Evolutionary conservation across 1,284 basidiomycete species (phyloP), one percentile per base, ranked within the genome.

Genomic region (Tetrapyrgos nigripes): DNA sequence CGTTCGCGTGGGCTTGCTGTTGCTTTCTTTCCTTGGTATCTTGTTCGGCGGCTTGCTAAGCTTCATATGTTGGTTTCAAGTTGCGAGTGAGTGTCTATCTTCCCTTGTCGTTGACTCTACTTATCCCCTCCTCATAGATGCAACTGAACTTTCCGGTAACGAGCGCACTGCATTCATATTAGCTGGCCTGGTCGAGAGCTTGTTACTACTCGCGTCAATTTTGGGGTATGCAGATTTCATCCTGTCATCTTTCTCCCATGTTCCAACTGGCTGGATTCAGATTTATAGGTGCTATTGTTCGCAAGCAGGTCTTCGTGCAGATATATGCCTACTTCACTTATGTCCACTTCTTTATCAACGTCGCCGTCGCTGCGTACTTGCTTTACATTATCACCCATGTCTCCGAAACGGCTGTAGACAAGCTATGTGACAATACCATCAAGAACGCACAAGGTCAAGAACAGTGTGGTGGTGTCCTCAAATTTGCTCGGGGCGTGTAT

Each of bases 291-390:
- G 79, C 81, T 1, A 75, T 87, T 53, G 80, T 83, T 44, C 83
- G 83, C 64, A 87, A 88, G 65, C 84, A 86, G 68, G 65, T 75
- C 2, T 86, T 89, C 66, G 76, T 85, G 53, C 79, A 78, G 65
- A 76, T 79, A 27, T 88, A 87, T 64, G 75, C 82, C 3, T 83
- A 82, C 62, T 81, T 83, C 66, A 73, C 85, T 59, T 86, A 84
- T 71, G 62, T 79, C 59, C 85, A 88, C 72, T 80, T 87, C 65
- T 40, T 83, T 60, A 59, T 88, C 75, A 87, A 86, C 66, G 59
- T 88, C 64, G 77, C 70, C 23, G 78, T 83, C 53, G 83, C 83
- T 28, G 70, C 70, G 53, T 88, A 81, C 68, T 76, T 87, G 63
- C 75, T 86, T 43, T 79, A 76, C 60, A 66, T 79, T 58, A 74